phyloP scores from a whole-genome alignment of 495 filamentous ascomycete species.

The Hypoxylon rickii region DNA sequence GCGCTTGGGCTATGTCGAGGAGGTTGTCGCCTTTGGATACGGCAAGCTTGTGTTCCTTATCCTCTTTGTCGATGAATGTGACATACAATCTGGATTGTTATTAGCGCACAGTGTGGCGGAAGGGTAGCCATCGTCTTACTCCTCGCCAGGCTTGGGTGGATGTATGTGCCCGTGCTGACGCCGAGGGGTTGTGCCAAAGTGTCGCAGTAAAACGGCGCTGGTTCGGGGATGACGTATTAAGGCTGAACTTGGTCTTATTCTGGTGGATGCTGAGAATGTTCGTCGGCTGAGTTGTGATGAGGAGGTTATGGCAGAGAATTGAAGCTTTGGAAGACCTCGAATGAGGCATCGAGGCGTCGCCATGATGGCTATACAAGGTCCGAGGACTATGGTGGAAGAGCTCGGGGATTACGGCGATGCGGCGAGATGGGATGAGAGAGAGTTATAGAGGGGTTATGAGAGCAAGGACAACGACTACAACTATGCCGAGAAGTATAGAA shows the following conservation, averaged over 20 bases:
- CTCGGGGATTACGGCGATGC: conserved; percentile 21
- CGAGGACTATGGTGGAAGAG: conserved; percentile 2
- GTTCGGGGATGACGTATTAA: conserved; percentile 12
- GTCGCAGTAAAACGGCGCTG: conserved; percentile 44
- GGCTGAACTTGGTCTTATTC: conserved; percentile 13
- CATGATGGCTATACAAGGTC: conserved; percentile 12
- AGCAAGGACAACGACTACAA: neutral
- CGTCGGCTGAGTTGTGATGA: conserved; percentile 10
- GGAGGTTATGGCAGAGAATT: conserved; percentile 1
- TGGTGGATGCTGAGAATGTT: conserved; percentile 10
- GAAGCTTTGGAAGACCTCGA: conserved; percentile 20
- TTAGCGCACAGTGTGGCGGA: conserved; percentile 2
- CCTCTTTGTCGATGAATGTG: conserved; percentile 96
- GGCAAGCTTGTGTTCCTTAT: conserved; percentile 70
- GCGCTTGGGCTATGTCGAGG: conserved; percentile 88
- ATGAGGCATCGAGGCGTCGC: conserved; percentile 21
- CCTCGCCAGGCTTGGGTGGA: conserved; percentile 89
- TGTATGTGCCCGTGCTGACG: conserved; percentile 76
- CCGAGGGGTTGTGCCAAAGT: conserved; percentile 68
- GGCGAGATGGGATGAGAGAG: conserved; percentile 1
- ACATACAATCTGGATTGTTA: conserved; percentile 69
- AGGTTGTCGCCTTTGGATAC: conserved; percentile 88
- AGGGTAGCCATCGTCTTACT: conserved; percentile 62
- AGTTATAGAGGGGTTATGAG: neutral
- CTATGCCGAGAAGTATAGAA: neutral